Base-by-base conservation (phyloP, 2,329 filamentous ascomycete genomes). In the Fusarium algeriense region DNA sequence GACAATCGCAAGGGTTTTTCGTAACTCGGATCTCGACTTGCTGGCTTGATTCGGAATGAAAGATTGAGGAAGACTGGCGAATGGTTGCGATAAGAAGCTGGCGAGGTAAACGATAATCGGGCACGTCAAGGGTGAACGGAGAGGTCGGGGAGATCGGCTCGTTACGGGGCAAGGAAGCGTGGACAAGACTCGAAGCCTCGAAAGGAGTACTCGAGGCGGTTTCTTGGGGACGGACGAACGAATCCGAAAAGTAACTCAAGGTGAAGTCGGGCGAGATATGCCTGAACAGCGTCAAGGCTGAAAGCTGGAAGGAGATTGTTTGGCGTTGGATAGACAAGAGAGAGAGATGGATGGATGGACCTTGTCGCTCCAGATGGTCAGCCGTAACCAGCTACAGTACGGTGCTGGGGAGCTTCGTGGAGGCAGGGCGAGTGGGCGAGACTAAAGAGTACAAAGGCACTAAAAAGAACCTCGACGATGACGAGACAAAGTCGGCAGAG, bases 401-500 rank as follows among this genome's bases (percentile, higher is more conserved):
- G 55, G 70, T 58, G 53, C 70, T 73, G 63, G 71, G 70, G 59
- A 73, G 70, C 70, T 67, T 73, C 70, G 66, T 61, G 58, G 70
- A 71, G 70, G 70, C 69, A 75, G 73, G 73, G 73, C 71, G 67
- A 65, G 67, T 60, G 70, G 71, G 67, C 67, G 71, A 73, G 58
- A 71, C 70, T 71, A 73, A 52, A 71, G 67, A 69, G 67, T 69
- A 73, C 64, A 73, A 73, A 73, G 67, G 57, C 70, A 73, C 70
- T 63, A 75, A 60, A 75, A 60, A 67, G 67, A 63, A 60, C 70
- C 74, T 76, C 71, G 74, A 75, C 71, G 67, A 75, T 76, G 73
- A 76, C 74, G 74, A 76, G 74, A 75, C 70, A 76, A 70, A 72
- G 64, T 59, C 54, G 67, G 69, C 69, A 61, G 60, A 66, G 59